Percentiles rank a stretch among this genome's conserved stretches.
phyloP scores from a whole-genome alignment of 768 basidiomycete species.

The Auricularia sp. region DNA sequence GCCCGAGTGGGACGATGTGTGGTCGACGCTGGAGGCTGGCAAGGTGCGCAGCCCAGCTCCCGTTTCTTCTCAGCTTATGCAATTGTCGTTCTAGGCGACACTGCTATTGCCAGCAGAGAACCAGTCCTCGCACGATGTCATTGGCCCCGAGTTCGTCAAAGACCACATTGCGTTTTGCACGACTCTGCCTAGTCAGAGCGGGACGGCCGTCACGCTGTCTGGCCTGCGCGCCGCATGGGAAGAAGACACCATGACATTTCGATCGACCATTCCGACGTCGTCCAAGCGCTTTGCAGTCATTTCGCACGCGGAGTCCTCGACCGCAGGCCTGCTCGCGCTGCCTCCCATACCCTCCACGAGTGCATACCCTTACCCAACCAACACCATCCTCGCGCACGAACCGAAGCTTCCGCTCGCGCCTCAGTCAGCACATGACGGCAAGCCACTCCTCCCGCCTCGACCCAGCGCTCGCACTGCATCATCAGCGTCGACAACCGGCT shows the following conservation, averaged over 20 bases:
- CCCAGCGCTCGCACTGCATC: slow-evolving; percentile 15
- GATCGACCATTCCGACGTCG: slow-evolving; percentile 32
- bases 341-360: slow-evolving; percentile 33
- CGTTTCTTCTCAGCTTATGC: neutral
- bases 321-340: slow-evolving; percentile 40
- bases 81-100: slow-evolving; percentile 44
- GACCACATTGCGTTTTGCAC: slow-evolving; percentile 72
- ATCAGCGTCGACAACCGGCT: slow-evolving; percentile 34
- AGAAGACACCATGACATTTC: slow-evolving; percentile 36
- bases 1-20: slow-evolving; percentile 61
- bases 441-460: slow-evolving; percentile 20
- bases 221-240: slow-evolving; percentile 67
- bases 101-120: slow-evolving; percentile 68
- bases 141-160: slow-evolving; percentile 66
- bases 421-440: slow-evolving; percentile 3
- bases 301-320: slow-evolving; percentile 24
- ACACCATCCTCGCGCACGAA: slow-evolving; percentile 2
- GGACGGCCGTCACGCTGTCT: slow-evolving; percentile 64
- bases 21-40: slow-evolving; percentile 49
- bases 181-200: slow-evolving; percentile 27
- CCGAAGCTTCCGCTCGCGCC: slow-evolving; percentile 2
- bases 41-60: slow-evolving; percentile 39
- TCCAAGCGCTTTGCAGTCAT: slow-evolving; percentile 34
- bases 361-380: slow-evolving; percentile 35
- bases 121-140: slow-evolving; percentile 36